Evolutionary conservation across 768 basidiomycete genomes (phyloP), one percentile per base, ranked within the genome.

Genomic region (Collybia nuda): DNA sequence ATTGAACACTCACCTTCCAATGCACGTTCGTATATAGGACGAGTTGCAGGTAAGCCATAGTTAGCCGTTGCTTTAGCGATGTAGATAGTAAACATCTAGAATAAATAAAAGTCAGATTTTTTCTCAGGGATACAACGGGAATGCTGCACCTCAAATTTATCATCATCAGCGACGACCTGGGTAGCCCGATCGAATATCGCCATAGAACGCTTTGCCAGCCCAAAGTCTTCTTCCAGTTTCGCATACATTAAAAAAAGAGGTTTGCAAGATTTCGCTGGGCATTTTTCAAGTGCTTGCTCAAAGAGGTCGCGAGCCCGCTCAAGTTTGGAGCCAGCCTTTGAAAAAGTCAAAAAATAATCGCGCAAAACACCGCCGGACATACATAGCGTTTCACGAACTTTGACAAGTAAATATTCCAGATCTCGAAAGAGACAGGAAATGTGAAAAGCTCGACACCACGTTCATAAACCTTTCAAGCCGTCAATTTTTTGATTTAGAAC

Each of bases 301-400:
- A 98, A 99, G 18, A 99, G 78, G 69, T 99, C 97, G 52, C 97
- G 83, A n/a, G 94, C 83, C 45, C 97, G 86, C 67, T 98, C 97
- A 6, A 99, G 72, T 69, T 98, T 99, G 38, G 86, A 79, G 4
- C 97, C 97, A 26, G 90, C 93, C 92, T 95, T 48, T 26, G 5
- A 44, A 32, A 23, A 22, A 54, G 39, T 52, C 18, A 40, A 40
- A 19, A 28, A 7, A 8, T 7, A 18, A n/a, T 7, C 5, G 0
- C 11, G 26, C 19, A 21, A 8, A 4, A 46, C 22, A 49, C 29
- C 21, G 48, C 52, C 43, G 26, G 0, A 78, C 89, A 64, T 59
- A 95, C 93, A 70, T 95, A 98, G 70, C 97, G 90, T 69, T 93
- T 94, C 52, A 95, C 82, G 66, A 99, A 99, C 69, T 98, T 98